Evolutionary conservation across 768 basidiomycete genomes (phyloP).

Genomic region (Dentipellis sp.): DNA sequence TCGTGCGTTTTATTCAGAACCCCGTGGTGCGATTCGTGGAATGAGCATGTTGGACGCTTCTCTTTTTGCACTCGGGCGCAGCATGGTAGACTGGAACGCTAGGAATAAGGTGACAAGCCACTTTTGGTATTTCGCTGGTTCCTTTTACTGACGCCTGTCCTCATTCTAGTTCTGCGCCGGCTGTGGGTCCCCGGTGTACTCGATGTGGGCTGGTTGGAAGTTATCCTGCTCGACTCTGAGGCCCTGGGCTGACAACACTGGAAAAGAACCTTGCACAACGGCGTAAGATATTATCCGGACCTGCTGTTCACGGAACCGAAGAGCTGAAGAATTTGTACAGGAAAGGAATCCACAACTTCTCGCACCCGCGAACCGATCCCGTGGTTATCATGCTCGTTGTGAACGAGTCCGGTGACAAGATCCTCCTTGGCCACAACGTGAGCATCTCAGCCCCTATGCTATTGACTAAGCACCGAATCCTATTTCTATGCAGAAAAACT

Average conservation of each 20-base stretch:
- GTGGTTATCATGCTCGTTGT: conserved; percentile 90
- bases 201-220: conserved; percentile 97
- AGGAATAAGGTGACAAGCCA: conserved; percentile 60
- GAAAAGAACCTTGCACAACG: conserved; percentile 60
- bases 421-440: conserved; percentile 83
- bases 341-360: conserved; percentile 81
- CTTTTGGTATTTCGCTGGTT: background rate
- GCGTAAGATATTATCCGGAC: conserved; percentile 36
- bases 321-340: conserved; percentile 26
- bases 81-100: conserved; percentile 88
- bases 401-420: conserved; percentile 69
- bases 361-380: conserved; percentile 74
- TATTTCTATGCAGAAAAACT: conserved; percentile 40
- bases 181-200: conserved; percentile 74
- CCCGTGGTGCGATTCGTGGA: conserved; percentile 44
- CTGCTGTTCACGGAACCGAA: background rate
- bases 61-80: conserved; percentile 70
- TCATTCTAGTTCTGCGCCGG: conserved; percentile 70
- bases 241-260: conserved; percentile 63
- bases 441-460: conserved; percentile 18
- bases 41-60: conserved; percentile 62
- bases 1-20: conserved; percentile 52
- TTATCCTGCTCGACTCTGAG: conserved; percentile 66
- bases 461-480: background rate
- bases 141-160: background rate